A percentile compares a stretch with the other conserved stretches of the same genome.
Evolutionary conservation across 2,329 filamentous ascomycete genomes (phyloP).

Genomic region (Sporothrix variecibatus): DNA sequence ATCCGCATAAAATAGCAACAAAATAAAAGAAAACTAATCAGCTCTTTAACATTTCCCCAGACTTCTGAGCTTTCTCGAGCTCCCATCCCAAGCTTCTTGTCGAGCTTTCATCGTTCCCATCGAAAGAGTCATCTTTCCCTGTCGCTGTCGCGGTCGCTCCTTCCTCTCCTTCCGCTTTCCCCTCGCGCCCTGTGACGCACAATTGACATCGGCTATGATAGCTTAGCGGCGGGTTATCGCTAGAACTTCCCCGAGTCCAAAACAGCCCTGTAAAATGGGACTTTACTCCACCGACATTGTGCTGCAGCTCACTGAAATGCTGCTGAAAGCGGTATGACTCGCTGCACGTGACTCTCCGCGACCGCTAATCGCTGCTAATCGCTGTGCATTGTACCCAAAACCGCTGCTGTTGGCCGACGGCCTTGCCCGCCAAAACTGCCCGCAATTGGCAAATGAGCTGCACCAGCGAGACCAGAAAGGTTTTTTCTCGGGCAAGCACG

Average conservation of each 20-base stretch:
- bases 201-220: neutral
- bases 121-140: neutral
- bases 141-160: neutral
- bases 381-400: neutral
- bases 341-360: constrained; percentile 6
- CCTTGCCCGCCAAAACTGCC: neutral
- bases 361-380: neutral
- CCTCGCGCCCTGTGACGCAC: constrained; percentile 4
- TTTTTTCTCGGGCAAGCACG: neutral
- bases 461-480: neutral
- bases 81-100: neutral
- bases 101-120: neutral
- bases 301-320: too few species aligned
- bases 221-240: constrained; percentile 2
- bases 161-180: neutral
- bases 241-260: neutral
- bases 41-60: neutral
- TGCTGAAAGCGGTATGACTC: neutral
- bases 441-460: constrained; percentile 14
- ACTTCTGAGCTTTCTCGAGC: neutral
- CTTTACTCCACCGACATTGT: neutral
- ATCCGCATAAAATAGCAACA: neutral
- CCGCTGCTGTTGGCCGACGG: too few species aligned
- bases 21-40: neutral
- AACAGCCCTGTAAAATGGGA: neutral